Conservation (phyloP, 352 stramenopile genomes). For the Albugo candida region DNA sequence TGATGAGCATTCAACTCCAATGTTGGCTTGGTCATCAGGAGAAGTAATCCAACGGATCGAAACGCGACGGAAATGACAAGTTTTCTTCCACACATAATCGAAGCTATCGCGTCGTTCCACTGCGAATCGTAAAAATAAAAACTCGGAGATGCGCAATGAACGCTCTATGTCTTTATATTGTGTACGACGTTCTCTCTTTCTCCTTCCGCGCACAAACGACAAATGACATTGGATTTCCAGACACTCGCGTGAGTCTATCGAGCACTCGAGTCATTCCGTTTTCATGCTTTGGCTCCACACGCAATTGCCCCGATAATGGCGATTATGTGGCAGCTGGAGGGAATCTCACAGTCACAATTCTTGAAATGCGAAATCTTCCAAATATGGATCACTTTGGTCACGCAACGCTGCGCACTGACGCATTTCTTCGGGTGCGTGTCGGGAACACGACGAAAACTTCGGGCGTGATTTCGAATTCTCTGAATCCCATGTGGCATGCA, state of each 20-base stretch:
- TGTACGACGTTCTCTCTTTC: not conserved
- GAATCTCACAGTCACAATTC: conserved; percentile 69
- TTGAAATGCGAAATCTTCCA: conserved; percentile 71
- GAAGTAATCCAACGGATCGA: no score
- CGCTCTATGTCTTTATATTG: not conserved
- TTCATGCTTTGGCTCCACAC: conserved; percentile 38
- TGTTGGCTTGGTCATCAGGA: no score
- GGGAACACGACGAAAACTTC: conserved; percentile 47
- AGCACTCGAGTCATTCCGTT: conserved; percentile 32
- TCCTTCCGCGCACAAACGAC: conserved; percentile 49
- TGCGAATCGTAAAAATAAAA: no score
- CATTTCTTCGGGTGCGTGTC: conserved; percentile 55
- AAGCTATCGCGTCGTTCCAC: no score
- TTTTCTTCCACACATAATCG: no score
- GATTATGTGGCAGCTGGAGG: conserved; percentile 60
- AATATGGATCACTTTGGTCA: conserved; percentile 62
- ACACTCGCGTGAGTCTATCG: conserved; percentile 29
- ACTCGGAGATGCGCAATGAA: no score
- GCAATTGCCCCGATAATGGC: conserved; percentile 48
- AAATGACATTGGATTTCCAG: conserved; percentile 30
- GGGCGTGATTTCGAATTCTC: conserved; percentile 33
- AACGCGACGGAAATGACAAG: no score
- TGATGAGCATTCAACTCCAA: no score
- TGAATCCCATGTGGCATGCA: conserved; percentile 60
- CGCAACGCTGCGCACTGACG: conserved; percentile 42